phyloP scores from a whole-genome alignment of 139 green algal genomes.

The Trebouxia sp. region DNA sequence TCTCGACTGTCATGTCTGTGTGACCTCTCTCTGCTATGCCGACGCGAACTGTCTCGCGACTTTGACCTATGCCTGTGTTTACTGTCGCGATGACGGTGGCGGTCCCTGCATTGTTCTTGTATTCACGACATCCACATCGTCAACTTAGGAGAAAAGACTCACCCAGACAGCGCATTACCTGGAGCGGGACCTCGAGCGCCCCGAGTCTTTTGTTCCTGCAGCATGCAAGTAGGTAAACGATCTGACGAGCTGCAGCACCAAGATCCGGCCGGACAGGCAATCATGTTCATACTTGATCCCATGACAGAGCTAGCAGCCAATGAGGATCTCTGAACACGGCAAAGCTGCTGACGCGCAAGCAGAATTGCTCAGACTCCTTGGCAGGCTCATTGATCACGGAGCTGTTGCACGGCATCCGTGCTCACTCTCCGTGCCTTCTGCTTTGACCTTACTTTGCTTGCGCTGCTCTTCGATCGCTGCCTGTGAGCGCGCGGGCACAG shows the following conservation, averaged over 20 bases:
- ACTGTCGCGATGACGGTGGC: not conserved
- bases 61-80: conserved; percentile 1
- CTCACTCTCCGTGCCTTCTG: no score
- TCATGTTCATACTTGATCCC: not conserved
- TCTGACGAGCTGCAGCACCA: no score
- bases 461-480: no score
- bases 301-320: not conserved
- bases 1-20: not conserved
- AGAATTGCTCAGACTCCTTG: not conserved
- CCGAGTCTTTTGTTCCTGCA: not conserved
- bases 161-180: not conserved
- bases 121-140: not conserved
- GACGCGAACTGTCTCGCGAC: not conserved
- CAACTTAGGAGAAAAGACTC: no score
- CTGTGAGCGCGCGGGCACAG: no score
- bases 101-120: not conserved
- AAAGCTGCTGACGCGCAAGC: not conserved
- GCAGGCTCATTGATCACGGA: no score
- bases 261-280: not conserved
- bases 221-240: not conserved
- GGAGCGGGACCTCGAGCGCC: not conserved
- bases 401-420: no score
- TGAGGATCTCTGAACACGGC: not conserved
- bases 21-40: not conserved
- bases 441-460: no score